Percentiles rank a stretch among this genome's conserved stretches.
phyloP scores from a whole-genome alignment of 257 asterid genomes.

The Echium plantagineum region DNA sequence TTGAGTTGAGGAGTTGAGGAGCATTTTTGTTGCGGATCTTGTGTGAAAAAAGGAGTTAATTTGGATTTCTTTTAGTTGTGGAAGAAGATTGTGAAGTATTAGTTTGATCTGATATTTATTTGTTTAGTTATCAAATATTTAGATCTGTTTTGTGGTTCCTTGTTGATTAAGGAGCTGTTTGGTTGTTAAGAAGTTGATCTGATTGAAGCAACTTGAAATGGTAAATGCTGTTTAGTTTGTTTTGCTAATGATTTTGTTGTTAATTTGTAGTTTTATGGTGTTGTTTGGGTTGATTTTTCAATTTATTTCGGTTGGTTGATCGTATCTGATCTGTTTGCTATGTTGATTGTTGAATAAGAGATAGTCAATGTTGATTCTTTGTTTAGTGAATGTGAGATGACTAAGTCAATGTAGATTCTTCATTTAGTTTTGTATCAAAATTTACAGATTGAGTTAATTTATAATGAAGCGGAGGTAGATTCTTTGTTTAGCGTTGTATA shows the following conservation, averaged over 20 bases:
- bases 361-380: no score
- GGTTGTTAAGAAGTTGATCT: constrained; percentile 36
- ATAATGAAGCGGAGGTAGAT: no score
- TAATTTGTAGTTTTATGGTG: background rate
- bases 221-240: constrained; percentile 26
- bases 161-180: constrained; percentile 24
- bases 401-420: background rate
- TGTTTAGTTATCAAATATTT: background rate
- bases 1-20: background rate
- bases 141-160: constrained; percentile 3
- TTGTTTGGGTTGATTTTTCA: background rate
- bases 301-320: no score
- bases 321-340: constrained; percentile 3
- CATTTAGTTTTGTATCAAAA: constrained; percentile 29
- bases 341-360: background rate
- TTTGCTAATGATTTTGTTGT: constrained; percentile 5
- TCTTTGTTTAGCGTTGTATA: constrained; percentile 34
- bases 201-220: constrained; percentile 52
- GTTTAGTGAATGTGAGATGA: background rate
- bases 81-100: background rate
- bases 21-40: background rate
- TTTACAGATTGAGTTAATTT: no score
- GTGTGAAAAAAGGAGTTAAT: background rate
- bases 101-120: background rate
- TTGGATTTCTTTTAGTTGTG: background rate